Percentiles rank a stretch among this genome's conserved stretches.
phyloP scores from a whole-genome alignment of 306 rosid genomes.

The Cucurbita ficifolia region DNA sequence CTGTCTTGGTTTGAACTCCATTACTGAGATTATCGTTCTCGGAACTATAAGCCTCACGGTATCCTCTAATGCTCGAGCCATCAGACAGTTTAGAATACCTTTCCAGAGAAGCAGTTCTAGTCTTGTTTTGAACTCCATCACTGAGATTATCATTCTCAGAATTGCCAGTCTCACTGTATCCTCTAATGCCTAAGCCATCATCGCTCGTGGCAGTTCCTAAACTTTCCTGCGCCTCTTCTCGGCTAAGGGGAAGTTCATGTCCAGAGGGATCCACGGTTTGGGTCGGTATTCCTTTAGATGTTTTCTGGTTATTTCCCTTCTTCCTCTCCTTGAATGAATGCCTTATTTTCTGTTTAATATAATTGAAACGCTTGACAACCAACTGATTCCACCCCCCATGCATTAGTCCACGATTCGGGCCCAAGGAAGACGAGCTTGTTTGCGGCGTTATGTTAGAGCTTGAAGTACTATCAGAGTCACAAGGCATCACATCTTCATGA shows the following conservation, averaged over 20 bases:
- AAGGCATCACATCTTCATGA: constrained; percentile 10
- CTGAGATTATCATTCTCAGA: not conserved
- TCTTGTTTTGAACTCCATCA: constrained; percentile 17
- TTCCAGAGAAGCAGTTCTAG: constrained; percentile 48
- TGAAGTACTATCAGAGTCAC: constrained; percentile 3
- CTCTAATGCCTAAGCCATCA: constrained; percentile 17
- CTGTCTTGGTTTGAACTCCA: constrained; percentile 20
- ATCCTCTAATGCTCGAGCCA: constrained; percentile 1
- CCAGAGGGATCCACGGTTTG: constrained; percentile 11
- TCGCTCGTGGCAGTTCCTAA: constrained; percentile 11
- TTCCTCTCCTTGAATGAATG: constrained; percentile 48
- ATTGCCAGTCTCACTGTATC: constrained; percentile 13
- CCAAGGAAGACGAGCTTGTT: constrained; percentile 12
- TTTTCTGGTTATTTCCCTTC: constrained; percentile 23
- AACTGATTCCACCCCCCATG: constrained; percentile 73
- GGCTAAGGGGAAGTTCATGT: constrained; percentile 7
- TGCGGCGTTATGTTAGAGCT: constrained; percentile 13
- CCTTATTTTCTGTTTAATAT: constrained; percentile 57
- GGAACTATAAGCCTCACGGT: constrained; percentile 9
- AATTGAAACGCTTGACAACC: constrained; percentile 60
- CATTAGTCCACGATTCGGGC: constrained; percentile 21
- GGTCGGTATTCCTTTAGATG: constrained; percentile 8
- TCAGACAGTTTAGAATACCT: constrained; percentile 56
- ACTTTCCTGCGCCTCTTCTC: constrained; percentile 23
- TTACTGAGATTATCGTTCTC: not conserved